phyloP scores from a whole-genome alignment of 805 yeast genomes.

The Candida gorgasii region DNA sequence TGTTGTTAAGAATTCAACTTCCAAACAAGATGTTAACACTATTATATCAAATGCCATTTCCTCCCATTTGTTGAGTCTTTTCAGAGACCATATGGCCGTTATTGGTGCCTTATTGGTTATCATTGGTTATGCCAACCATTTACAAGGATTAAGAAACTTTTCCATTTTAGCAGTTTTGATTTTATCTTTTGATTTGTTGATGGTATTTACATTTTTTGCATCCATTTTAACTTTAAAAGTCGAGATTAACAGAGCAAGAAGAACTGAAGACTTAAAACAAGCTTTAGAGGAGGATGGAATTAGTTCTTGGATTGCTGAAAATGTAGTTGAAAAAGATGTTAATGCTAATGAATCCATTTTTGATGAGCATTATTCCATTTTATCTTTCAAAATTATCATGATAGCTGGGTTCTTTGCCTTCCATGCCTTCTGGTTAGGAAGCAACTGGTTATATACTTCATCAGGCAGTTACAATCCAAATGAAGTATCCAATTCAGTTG shows the following conservation, averaged over 20 bases:
- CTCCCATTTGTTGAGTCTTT: slow-evolving; percentile 49
- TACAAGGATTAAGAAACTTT: slow-evolving; percentile 78
- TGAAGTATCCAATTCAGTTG: slow-evolving; percentile 2
- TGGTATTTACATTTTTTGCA: slow-evolving; percentile 78
- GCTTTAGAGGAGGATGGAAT: slow-evolving; percentile 94
- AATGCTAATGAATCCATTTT: slow-evolving; percentile 23
- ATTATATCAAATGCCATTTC: slow-evolving; percentile 44
- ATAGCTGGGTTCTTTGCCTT: slow-evolving; percentile 59
- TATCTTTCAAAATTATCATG: slow-evolving; percentile 60
- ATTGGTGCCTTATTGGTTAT: slow-evolving; percentile 70
- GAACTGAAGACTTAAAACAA: slow-evolving; percentile 71
- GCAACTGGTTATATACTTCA: slow-evolving; percentile 62
- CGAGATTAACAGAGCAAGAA: slow-evolving; percentile 83
- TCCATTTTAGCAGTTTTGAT: slow-evolving; percentile 73
- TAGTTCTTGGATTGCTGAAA: slow-evolving; percentile 65
- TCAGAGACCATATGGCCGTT: slow-evolving; percentile 77
- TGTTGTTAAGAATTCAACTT: slow-evolving; percentile 46
- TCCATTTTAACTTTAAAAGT: slow-evolving; percentile 85
- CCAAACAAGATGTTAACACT: slow-evolving; percentile 43
- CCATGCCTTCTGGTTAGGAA: slow-evolving; percentile 68
- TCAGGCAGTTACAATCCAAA: neutral
- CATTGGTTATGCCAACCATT: slow-evolving; percentile 60
- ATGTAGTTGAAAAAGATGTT: slow-evolving; percentile 53
- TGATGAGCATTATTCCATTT: slow-evolving; percentile 34
- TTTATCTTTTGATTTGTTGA: slow-evolving; percentile 65